Base-by-base conservation (phyloP, 2,329 filamentous ascomycete species). In the Sclerotinia sclerotiorum region DNA sequence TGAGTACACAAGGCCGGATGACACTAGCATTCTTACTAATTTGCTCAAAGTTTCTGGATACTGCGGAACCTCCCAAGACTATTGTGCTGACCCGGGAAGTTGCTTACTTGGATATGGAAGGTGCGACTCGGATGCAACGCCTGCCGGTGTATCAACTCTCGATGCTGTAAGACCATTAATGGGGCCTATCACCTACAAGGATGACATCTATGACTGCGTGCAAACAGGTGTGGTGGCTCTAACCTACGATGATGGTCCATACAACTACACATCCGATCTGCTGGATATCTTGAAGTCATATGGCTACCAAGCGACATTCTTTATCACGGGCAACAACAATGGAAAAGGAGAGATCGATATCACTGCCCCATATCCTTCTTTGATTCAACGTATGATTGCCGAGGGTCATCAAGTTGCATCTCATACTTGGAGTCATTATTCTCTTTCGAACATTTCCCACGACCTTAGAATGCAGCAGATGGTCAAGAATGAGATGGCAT, bases 241-340 rank as follows among this genome's bases (percentile, higher is more conserved):
- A 67, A 90, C 88, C 0, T 90, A 85, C 72, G 88, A 90, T 72
- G 88, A 90, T 75, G 88, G 88, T 1, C 88, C 88, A 29, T 85
- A 85, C 71, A 77, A 82, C 27, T 89, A 87, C 77, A 90, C 88
- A 1, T 81, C 90, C n/a, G 85, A 89, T 71, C 81, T 91, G 10
- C 64, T 90, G 27, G 84, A 90, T 73, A 78, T 87, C 51, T 81
- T 90, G 52, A 82, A 84, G 69, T 79, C 79, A 32, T 87, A 88
- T 75, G 79, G 83, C 15, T 87, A 85, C n/a, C 87, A 85, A 71
- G 88, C 87, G 0, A 90, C 88, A 1, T 91, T 91, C 76, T 90
- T 90, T 77, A 81, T 90, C 70, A 86, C 82, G 3, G 84, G 84
- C 7, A 85, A 82, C 78, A 86, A 85, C 76, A 79, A 83, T 73